phyloP scores from a whole-genome alignment of 1,139 yeast genomes.

The Schizosaccharomyces versatilis region DNA sequence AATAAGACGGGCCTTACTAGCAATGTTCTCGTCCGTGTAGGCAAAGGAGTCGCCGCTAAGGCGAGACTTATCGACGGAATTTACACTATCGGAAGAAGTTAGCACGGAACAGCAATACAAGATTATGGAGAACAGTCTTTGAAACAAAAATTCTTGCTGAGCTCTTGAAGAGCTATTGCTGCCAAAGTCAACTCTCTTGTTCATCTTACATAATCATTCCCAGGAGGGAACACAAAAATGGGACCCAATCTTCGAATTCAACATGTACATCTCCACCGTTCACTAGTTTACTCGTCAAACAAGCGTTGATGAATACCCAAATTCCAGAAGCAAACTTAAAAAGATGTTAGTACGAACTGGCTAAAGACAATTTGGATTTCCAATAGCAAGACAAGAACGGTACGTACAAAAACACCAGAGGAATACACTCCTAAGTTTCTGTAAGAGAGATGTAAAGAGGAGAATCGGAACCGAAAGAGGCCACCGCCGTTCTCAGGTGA shows the following conservation, averaged over 20 bases:
- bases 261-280: constrained; percentile 77
- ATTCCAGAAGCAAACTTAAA: constrained; percentile 52
- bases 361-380: background rate
- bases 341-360: background rate
- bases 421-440: background rate
- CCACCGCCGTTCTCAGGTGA: background rate
- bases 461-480: constrained; percentile 1
- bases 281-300: constrained; percentile 60
- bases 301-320: constrained; percentile 76
- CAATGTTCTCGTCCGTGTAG: constrained; percentile 32
- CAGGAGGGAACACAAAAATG: constrained; percentile 62
- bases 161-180: background rate
- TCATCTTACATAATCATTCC: constrained; percentile 49
- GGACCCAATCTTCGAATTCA: constrained; percentile 86
- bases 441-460: background rate
- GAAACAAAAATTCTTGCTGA: background rate
- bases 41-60: constrained; percentile 28
- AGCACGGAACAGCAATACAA: background rate
- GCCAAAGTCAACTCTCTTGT: background rate
- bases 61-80: constrained; percentile 70
- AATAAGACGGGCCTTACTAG: constrained; percentile 85
- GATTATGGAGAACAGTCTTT: background rate
- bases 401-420: background rate
- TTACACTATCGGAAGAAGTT: constrained; percentile 25
- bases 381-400: background rate